Base-by-base conservation (phyloP, 352 stramenopile genomes). In the Pythium utonaiense region DNA sequence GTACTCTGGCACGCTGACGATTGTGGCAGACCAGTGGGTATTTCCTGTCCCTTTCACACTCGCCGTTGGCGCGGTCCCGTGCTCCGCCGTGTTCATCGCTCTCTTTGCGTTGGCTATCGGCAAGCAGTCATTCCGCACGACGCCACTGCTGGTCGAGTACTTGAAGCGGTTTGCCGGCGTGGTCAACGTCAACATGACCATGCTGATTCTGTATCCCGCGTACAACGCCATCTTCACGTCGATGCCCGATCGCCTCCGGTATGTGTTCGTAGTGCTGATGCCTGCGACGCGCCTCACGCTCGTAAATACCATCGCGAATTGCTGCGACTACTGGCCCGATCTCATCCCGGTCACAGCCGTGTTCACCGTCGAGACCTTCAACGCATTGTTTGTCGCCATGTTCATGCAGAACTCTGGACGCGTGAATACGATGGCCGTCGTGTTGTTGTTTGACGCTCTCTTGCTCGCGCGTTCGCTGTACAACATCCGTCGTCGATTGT, bases 1-100 rank as follows among this genome's bases (percentile, higher is more conserved):
- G 21, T 30, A 53, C 27, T 19, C 42, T 17, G 54, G n/a, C 14
- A 28, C 24, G 27, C 45, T 69, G 40, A 52, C 77, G 6, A 17
- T 69, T 0, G n/a, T 76, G 34, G 63, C 57, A 7, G 49, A 61
- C 25, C 28, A 58, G 5, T 79, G 72, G 67, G 53, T 61, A 0
- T 83, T 74, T 27, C 72, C 71, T 0, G 66, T 78, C 13, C 72
- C 74, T 13, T 80, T 83, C 50, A 60, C 72, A 6, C 42, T 74
- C 0, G 60, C 73, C 3, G 40, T 70, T 3, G 60, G 64, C 5
- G 64, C 49, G 6, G 34, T 52, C 13, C 44, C 62, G 2, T 62
- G 54, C 12, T 48, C 69, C 10, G 62, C 74, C 41, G 34, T 75
- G 30, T 53, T 56, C 49, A 36, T 64, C 0, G 36, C 56, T 3